phyloP scores from a whole-genome alignment of 345 rosid species.

The Salix arbutifolia region DNA sequence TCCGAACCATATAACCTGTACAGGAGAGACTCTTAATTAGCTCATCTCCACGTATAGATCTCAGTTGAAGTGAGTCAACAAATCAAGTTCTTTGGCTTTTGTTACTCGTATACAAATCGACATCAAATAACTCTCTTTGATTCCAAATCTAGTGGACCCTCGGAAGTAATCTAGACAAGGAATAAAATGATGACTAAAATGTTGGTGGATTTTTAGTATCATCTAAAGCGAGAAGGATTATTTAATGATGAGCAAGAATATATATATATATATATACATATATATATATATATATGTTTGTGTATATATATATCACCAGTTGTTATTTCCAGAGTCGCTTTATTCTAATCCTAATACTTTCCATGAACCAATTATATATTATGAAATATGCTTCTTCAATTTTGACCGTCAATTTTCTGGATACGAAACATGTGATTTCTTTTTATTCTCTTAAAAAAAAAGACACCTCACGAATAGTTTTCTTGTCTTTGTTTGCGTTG shows the following conservation, averaged over 20 bases:
- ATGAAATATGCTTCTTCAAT: conserved; percentile 15
- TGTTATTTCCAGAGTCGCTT: conserved; percentile 22
- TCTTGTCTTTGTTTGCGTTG: too few species aligned
- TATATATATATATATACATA: not conserved
- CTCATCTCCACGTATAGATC: conserved; percentile 22
- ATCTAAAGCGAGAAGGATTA: conserved; percentile 16
- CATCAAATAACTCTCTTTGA: conserved; percentile 18
- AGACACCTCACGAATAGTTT: too few species aligned
- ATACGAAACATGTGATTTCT: not conserved
- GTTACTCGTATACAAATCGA: not conserved
- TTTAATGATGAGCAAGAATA: conserved; percentile 26
- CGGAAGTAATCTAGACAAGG: conserved; percentile 32
- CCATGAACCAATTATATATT: conserved; percentile 10
- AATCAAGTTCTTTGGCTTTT: conserved; percentile 9
- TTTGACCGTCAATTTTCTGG: conserved; percentile 19
- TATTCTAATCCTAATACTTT: conserved; percentile 23
- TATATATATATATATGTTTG: too few species aligned
- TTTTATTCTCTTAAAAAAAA: too few species aligned
- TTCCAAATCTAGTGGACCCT: conserved; percentile 34
- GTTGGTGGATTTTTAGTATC: conserved; percentile 37
- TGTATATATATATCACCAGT: conserved; percentile 1
- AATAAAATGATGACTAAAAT: conserved; percentile 19
- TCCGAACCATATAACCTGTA: conserved; percentile 20
- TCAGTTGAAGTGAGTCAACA: conserved; percentile 16
- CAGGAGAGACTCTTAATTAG: conserved; percentile 12